These are phyloP conservation scores for Solanum neorickii DNA, from an alignment of 257 asterid genomes.

Conservation along the genomic window DNA sequence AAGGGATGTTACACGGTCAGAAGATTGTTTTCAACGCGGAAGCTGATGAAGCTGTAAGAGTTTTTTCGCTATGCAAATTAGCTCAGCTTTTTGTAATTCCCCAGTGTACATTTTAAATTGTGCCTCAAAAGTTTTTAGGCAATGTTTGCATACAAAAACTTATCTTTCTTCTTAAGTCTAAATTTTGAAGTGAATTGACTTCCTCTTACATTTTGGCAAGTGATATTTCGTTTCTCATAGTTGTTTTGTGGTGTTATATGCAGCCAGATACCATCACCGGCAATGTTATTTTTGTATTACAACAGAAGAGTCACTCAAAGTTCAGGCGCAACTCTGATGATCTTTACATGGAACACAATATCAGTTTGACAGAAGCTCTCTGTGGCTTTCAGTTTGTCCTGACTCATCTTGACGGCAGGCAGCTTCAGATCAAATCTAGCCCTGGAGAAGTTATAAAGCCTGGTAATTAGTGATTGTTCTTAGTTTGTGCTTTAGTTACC, in stretches of 20 bases:
- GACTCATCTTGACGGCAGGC: constrained; percentile 27
- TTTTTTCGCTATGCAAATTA: neutral
- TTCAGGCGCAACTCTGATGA: constrained; percentile 20
- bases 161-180: neutral
- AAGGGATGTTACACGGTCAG: constrained; percentile 33
- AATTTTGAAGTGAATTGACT: neutral
- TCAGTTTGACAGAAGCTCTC: constrained; percentile 20
- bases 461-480: constrained; percentile 6
- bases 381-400: constrained; percentile 23
- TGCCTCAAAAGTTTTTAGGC: neutral
- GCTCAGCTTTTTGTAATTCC: neutral
- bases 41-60: constrained; percentile 36
- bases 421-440: constrained; percentile 17
- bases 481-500: neutral
- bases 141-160: neutral
- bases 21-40: constrained; percentile 22
- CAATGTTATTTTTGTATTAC: constrained; percentile 9
- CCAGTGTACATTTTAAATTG: neutral
- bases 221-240: neutral
- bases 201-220: neutral
- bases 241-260: constrained; percentile 2
- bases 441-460: constrained; percentile 27
- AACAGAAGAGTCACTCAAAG: constrained; percentile 21
- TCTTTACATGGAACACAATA: constrained; percentile 19
- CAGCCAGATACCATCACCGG: constrained; percentile 30